Evolutionary conservation across 108 stramenopile genomes (phyloP), one percentile per base, ranked within the genome.

Genomic region (Aurantiochytrium sp.): DNA sequence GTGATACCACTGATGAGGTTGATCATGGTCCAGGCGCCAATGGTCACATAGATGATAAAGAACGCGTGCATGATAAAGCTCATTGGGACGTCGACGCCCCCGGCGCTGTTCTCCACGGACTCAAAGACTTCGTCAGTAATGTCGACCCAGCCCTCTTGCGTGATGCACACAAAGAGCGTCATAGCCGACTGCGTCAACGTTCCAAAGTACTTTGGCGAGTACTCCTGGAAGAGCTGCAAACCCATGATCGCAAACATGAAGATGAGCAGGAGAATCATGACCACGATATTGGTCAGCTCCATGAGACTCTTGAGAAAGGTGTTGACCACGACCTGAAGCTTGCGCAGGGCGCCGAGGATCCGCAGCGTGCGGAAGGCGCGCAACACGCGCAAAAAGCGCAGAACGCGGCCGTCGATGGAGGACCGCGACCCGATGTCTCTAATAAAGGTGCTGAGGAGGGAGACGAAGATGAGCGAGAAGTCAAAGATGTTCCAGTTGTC

Each of bases 401-500:
- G 73, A 6, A 48, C 73, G 6, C 73, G 39, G 17, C 73, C 73
- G 45, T 48, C 45, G 39, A 81, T 30, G 19, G 73, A 27, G 12
- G 39, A 48, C 30, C 73, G 12, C 17, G 73, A 22, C n/a, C 73
- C 73, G 2, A 81, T 81, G 24, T 81, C 73, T 1, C 73, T 6
- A 12, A 81, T 24, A 24, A 81, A 24, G 30, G 30, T 81, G 17
- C 73, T 48, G 73, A 81, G 73, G 19, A 81, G 19, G 17, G 73
- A 81, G 10, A 81, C 73, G 6, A 81, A 48, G 73, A 81, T 81
- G n/a, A 81, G 45, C 3, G 42, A 81, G 24, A 81, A 81, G 45
- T 81, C 73, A 48, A 81, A 81, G 73, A 81, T 22, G 30, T 81
- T 81, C 73, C 73, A 81, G 30, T 81, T 81, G 45, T 81, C 73